Conservation (phyloP, 2,329 filamentous ascomycete species). For the Sporothrix pallida region DNA sequence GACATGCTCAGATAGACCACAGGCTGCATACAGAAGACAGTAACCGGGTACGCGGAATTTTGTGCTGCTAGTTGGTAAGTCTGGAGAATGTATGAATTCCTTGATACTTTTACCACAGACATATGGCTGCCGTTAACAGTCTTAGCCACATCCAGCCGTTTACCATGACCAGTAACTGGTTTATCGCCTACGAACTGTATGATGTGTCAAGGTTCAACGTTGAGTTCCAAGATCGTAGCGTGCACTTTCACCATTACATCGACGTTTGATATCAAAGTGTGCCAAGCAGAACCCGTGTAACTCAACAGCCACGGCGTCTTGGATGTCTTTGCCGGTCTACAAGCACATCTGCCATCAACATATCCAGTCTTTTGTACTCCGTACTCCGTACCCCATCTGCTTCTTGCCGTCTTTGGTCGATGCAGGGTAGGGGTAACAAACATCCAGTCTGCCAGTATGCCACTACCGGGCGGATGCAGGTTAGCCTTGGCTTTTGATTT, state of each 20-base stretch:
- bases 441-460: not conserved
- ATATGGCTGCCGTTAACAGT: too few relatives aligned
- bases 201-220: too few relatives aligned
- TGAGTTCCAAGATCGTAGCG: too few relatives aligned
- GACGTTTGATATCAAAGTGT: too few relatives aligned
- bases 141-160: too few relatives aligned
- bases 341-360: not conserved
- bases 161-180: too few relatives aligned
- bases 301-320: not conserved
- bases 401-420: not conserved
- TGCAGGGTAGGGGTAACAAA: slow-evolving; percentile 16
- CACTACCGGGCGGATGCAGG: not conserved
- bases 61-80: not conserved
- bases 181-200: too few relatives aligned
- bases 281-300: not conserved
- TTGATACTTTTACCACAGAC: too few relatives aligned
- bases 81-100: too few relatives aligned
- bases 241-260: too few relatives aligned
- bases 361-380: too few relatives aligned
- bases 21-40: not conserved
- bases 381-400: not conserved
- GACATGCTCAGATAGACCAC: not conserved
- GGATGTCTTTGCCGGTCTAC: not conserved
- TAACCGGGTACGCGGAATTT: not conserved
- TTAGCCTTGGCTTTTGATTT: not conserved